Percentiles rank a stretch among this genome's conserved stretches.
Conservation (phyloP, 1,284 basidiomycete species). For the Trichosporon coremiiforme region DNA sequence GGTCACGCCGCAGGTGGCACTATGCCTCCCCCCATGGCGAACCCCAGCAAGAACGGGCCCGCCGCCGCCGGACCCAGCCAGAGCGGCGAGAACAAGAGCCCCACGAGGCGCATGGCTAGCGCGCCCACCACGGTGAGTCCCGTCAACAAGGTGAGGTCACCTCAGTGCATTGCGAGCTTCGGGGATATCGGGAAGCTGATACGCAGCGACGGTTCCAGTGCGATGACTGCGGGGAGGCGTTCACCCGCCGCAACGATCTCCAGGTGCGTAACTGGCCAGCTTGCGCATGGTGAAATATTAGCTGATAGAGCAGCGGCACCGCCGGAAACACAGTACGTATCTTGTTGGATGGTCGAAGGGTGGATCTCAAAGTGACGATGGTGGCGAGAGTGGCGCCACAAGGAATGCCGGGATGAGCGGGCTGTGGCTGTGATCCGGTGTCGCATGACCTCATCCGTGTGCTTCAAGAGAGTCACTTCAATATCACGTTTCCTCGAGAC, state of each 20-base stretch:
- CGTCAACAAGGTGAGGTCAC: not conserved
- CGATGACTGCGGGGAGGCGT: slow-evolving; percentile 32
- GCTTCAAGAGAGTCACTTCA: no score
- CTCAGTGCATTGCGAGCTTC: no score
- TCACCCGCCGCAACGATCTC: slow-evolving; percentile 33
- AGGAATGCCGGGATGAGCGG: no score
- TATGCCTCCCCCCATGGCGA: not conserved
- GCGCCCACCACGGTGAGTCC: slow-evolving; percentile 15
- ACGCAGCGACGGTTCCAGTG: slow-evolving; percentile 27
- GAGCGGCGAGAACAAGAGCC: not conserved
- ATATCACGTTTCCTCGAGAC: no score
- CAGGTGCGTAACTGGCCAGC: slow-evolving; percentile 21
- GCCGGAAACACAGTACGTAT: slow-evolving; percentile 32
- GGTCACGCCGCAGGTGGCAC: not conserved
- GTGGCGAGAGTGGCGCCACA: not conserved
- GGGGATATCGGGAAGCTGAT: slow-evolving; percentile 10
- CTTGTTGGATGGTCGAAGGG: not conserved
- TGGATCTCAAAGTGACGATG: not conserved
- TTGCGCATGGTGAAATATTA: not conserved
- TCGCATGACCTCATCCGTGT: not conserved
- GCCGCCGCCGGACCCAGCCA: not conserved
- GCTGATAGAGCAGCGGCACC: slow-evolving; percentile 29
- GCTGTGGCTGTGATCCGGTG: not conserved
- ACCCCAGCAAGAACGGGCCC: slow-evolving; percentile 1
- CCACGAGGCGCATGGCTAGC: not conserved